Percentiles rank a stretch among this genome's conserved stretches.
Conservation (phyloP, 768 basidiomycete genomes). For the Kwoniella botswanensis region DNA sequence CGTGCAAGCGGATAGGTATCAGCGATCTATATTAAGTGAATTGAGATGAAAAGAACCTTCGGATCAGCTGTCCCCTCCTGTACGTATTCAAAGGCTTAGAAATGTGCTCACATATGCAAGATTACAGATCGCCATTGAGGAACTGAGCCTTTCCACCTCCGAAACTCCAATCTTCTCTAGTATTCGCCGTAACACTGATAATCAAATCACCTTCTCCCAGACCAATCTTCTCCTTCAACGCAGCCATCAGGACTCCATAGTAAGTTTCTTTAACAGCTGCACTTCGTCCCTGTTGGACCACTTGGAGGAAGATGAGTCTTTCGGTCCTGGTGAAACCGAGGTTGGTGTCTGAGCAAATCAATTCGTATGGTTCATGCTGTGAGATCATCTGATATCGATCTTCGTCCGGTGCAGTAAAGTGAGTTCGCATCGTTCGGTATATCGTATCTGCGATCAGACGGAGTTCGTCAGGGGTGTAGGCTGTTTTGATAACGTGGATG, state of each 20-base stretch:
- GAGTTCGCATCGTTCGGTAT: not conserved
- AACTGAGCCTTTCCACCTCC: not conserved
- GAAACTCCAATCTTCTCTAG: not conserved
- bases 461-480: not conserved
- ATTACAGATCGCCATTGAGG: not conserved
- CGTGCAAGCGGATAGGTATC: too few relatives aligned
- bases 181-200: not conserved
- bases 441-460: not conserved
- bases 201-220: not conserved
- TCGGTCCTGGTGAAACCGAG: not conserved
- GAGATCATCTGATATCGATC: not conserved
- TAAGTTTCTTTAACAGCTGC: not conserved
- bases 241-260: not conserved
- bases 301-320: not conserved
- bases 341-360: not conserved
- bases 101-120: not conserved
- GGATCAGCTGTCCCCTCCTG: too few relatives aligned
- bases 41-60: too few relatives aligned
- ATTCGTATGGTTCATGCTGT: not conserved
- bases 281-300: not conserved
- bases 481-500: not conserved
- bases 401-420: not conserved
- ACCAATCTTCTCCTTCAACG: not conserved
- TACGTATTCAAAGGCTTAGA: not conserved
- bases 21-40: too few relatives aligned